Evolutionary conservation across 345 rosid species (phyloP).

Genomic region (Gossypium australe): DNA sequence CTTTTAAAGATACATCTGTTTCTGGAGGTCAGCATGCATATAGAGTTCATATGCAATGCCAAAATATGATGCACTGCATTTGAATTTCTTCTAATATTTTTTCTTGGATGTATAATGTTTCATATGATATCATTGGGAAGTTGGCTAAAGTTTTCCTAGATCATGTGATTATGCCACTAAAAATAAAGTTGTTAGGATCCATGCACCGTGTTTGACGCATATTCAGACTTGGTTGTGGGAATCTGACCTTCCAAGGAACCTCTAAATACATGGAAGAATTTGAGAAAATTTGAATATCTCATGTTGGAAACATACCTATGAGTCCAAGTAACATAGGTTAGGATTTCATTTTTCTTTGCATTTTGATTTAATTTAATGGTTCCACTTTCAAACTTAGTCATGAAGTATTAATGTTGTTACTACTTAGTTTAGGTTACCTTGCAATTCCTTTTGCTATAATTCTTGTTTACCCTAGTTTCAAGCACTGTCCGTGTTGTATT

Average conservation of each 20-base stretch:
- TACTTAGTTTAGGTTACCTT: not conserved
- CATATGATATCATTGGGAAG: not conserved
- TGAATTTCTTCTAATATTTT: not conserved
- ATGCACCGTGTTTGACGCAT: not conserved
- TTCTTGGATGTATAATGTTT: not conserved
- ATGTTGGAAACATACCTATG: not conserved
- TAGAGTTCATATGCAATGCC: not conserved
- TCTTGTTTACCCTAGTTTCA: not conserved
- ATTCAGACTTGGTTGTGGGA: not conserved
- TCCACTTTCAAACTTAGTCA: not conserved
- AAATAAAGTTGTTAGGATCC: not conserved
- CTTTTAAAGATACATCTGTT: constrained; percentile 61
- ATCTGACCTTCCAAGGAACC: not conserved
- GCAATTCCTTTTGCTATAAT: not conserved
- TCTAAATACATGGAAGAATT: not conserved
- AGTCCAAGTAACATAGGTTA: not conserved
- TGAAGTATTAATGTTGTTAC: not conserved
- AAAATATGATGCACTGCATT: not conserved
- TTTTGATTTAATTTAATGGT: not conserved
- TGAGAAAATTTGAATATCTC: not conserved
- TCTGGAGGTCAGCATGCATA: constrained; percentile 63
- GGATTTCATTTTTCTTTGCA: not conserved
- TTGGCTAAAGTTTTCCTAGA: not conserved
- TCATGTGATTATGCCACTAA: not conserved
- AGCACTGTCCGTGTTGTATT: not conserved